phyloP scores from a whole-genome alignment of 2,329 filamentous ascomycete genomes.

The Arthrobotrys pseudoclavata region DNA sequence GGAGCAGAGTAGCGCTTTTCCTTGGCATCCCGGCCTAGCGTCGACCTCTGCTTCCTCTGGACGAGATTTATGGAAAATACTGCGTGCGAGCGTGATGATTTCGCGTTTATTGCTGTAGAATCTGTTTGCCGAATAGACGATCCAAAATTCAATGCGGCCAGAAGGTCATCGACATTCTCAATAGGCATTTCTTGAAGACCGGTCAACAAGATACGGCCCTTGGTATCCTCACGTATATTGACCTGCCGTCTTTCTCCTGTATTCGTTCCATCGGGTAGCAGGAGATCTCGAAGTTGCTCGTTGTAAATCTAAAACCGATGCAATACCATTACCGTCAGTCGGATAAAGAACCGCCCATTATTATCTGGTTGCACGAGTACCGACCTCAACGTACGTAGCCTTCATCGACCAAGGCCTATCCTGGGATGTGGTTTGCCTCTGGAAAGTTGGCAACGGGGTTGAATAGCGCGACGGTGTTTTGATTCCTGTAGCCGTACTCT shows the following conservation, averaged over 20 bases:
- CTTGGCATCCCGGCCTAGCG: slow-evolving; percentile 70
- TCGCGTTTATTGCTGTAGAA: slow-evolving; percentile 95
- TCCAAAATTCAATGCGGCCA: slow-evolving; percentile 89
- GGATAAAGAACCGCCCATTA: neutral
- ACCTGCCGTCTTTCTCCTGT: slow-evolving; percentile 80
- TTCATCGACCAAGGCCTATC: slow-evolving; percentile 91
- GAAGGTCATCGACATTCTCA: slow-evolving; percentile 89
- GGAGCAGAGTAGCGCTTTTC: slow-evolving; percentile 88
- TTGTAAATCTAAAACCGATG: slow-evolving; percentile 84
- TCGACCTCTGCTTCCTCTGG: slow-evolving; percentile 76
- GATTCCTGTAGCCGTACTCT: slow-evolving; percentile 76
- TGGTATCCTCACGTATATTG: slow-evolving; percentile 93
- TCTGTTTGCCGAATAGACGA: slow-evolving; percentile 96
- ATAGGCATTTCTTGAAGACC: slow-evolving; percentile 89
- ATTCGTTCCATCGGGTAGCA: slow-evolving; percentile 80
- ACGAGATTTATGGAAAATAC: slow-evolving; percentile 96
- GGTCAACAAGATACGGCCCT: slow-evolving; percentile 93
- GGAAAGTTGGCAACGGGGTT: slow-evolving; percentile 70
- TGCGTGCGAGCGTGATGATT: slow-evolving; percentile 96
- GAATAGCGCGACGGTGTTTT: slow-evolving; percentile 85
- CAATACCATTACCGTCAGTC: neutral
- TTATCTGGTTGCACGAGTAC: neutral
- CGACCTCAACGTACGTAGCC: slow-evolving; percentile 86
- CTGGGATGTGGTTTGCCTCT: slow-evolving; percentile 65
- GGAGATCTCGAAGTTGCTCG: slow-evolving; percentile 90